Evolutionary conservation across 2,329 filamentous ascomycete species (phyloP), one percentile per base, ranked within the genome.

Genomic region (Neobulgaria alba): DNA sequence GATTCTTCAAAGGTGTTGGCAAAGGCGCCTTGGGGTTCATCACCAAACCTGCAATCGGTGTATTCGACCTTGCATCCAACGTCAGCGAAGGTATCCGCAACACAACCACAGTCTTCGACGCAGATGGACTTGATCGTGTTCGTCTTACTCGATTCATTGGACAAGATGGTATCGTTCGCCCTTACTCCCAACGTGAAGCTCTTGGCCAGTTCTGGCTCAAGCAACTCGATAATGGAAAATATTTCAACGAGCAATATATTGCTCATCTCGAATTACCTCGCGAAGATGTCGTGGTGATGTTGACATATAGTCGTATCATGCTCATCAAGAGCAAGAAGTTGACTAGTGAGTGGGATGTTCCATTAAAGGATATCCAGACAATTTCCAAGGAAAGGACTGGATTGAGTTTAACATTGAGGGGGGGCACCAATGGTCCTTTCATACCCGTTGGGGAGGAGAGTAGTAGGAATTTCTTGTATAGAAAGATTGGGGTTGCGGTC

Each of bases 131-230:
- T 5, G 93, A 98, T 55, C 87, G 92, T 36, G 88, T 95, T 17
- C 85, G 92, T n/a, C 75, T 94, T 38, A 85, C 89, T 4, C 84
- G 92, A 14, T 95, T 94, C 66, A 87, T 98, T 46, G 85, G 87
- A 12, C 77, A 81, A 31, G 90, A 98, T 60, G 92, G 92, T 30
- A 85, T 98, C 45, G 89, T 98, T 23, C 82, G 90, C 3, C 89
- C 92, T 0, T 98, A 95, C 69, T 89, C 82, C 41, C 85, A 94
- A 59, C 85, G 92, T 34, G 92, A 98, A 68, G 89, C 92, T 0
- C 78, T 98, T 3, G 92, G 92, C 1, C 92, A 98, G 62, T 95
- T 87, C 69, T 98, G 92, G 93, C 79, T 98, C 50, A 98, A 98
- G 72, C 94, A 95, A 44, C 79, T 94, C 9, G 92, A 98, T 64